Base-by-base conservation (phyloP, 768 basidiomycete genomes). In the Lactifluus subvellereus region DNA sequence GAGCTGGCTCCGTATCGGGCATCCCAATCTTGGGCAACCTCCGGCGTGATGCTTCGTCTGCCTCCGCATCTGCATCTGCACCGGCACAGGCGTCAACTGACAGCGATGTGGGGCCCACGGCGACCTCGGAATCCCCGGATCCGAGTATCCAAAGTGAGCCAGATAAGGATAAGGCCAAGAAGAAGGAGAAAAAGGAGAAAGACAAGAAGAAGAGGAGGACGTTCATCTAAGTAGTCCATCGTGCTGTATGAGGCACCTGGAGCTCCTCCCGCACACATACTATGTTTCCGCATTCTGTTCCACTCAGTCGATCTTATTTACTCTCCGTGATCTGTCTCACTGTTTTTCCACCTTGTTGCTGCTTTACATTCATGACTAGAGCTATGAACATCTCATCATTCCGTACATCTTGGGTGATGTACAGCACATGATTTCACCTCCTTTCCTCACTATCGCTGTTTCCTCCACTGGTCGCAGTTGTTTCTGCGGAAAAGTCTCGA, bases 171-270 rank as follows among this genome's bases (percentile, higher is more conserved):
- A 82, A 68, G 67, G 38, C 60, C 71, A 82, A 80, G 57, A 78
- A 82, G 72, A 81, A 80, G 75, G 80, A 85, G 65, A 78, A 82
- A 74, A 81, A 80, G 75, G 80, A 85, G 65, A 78, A 82, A 74
- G 85, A 84, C 72, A 81, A 82, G 67, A 83, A 85, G 69, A 84
- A 82, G 74, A 81, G 78, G 72, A 27, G 27, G 27, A 77, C 76
- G 71, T 78, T 79, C 69, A 66, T 75, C 64, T 73, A 64, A 72
- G 59, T 43, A 57, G 54, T 35, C 50, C 43, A 43, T 54, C 2
- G 32, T 40, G n/a, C 40, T 27, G 20, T 13, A n/a, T 33, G 20
- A 9, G 10, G 42, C 42, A 43, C 18, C 42, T 42, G 42, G 40
- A 38, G n/a, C 9, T 50, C 7, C 22, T 13, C n/a, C n/a, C 13